A percentile compares a stretch with the other conserved stretches of the same genome.
phyloP scores from a whole-genome alignment of 208 protist genomes.

The Phytomonas francai region DNA sequence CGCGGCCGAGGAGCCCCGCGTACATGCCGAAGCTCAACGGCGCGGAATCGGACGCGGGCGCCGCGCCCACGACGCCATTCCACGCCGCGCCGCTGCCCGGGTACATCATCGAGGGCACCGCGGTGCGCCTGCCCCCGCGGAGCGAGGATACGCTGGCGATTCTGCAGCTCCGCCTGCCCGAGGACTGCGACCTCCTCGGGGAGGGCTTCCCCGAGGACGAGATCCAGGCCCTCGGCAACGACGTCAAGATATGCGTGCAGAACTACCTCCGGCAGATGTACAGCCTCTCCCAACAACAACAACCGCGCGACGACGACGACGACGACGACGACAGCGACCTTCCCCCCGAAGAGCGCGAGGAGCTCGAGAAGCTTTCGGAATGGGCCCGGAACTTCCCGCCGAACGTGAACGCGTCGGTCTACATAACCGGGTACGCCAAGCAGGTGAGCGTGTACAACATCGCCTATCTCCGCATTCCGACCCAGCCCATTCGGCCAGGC shows the following conservation, averaged over 20 bases:
- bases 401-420: constrained; percentile 18
- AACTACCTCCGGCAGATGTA: constrained; percentile 36
- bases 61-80: background rate
- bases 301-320: background rate
- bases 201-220: constrained; percentile 2
- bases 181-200: constrained; percentile 64
- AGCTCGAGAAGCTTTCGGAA: background rate
- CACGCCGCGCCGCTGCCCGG: constrained; percentile 32
- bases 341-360: background rate
- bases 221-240: constrained; percentile 26
- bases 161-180: constrained; percentile 41
- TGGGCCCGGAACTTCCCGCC: constrained; percentile 6
- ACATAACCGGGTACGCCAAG: constrained; percentile 43
- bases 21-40: too few species aligned
- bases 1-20: constrained; percentile 11
- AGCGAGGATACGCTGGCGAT: constrained; percentile 35
- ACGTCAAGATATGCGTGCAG: constrained; percentile 38
- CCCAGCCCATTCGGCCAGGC: constrained; percentile 9
- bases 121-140: constrained; percentile 38
- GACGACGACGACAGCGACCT: background rate
- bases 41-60: constrained; percentile 3
- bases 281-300: constrained; percentile 6
- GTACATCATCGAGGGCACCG: constrained; percentile 55
- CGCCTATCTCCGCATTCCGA: constrained; percentile 52
- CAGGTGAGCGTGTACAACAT: constrained; percentile 52